Evolutionary conservation across 306 rosid species (phyloP), one percentile per base, ranked within the genome.

Genomic region (Trifolium repens): DNA sequence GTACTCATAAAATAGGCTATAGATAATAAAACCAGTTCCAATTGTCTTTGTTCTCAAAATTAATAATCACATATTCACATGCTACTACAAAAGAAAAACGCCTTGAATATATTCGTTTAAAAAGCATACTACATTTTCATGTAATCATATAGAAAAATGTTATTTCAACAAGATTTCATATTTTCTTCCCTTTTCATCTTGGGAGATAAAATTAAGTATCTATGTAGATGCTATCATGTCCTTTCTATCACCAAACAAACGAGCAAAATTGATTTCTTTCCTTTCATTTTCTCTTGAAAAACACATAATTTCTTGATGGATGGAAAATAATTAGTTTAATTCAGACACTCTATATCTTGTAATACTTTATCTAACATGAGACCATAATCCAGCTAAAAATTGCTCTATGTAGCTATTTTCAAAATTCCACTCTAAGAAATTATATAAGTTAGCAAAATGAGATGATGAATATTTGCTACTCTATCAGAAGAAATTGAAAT

Each of bases 401-500:
- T 50, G 66, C 22, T 47, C 52, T 15, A n/a, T 12, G 24, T 10
- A 50, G 8, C 65, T 26, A 35, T 30, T 47, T 59, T 49, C 8
- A 35, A 1, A 32, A 58, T 67, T 73, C 57, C 58, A 65, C 39
- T 16, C 4, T 10, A 52, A 39, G 34, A 17, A 73, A 35, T 64
- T 47, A 19, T 63, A 63, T 4, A 62, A n/a, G 71, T 16, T 19
- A 50, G 17, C 61, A 66, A 69, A 69, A 74, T 46, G 55, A 27
- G 46, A 37, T 32, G 30, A 30, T 12, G 8, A 9, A 60, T 30
- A 61, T 19, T 16, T 77, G 16, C 60, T 9, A 42, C 37, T n/a
- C 55, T 50, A 34, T 49, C 61, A 44, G 44, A 59, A 44, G 44
- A 59, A 42, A 67, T 27, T 80, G 49, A 80, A 80, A 54, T 57